Evolutionary conservation across 2,329 filamentous ascomycete genomes (phyloP), one percentile per base, ranked within the genome.

Genomic region (Exophiala oligosperma): DNA sequence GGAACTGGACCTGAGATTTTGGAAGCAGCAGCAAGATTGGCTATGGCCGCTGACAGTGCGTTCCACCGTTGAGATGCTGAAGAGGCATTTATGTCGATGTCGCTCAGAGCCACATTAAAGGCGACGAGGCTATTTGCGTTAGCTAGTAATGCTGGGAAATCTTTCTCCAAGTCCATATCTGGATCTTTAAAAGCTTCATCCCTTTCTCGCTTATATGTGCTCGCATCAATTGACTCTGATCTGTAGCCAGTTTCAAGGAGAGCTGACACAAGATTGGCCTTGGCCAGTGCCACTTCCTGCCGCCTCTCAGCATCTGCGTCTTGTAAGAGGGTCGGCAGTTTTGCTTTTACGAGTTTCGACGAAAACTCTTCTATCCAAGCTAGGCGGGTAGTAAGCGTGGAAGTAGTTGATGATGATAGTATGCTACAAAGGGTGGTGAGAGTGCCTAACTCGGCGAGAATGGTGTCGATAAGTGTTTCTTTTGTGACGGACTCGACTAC

Each of bases 401-500:
- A 80, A n/a, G 43, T 26, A 24, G 56, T 37, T 12, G 57, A 51
- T 29, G 60, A 58, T 57, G 64, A 79, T 65, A 77, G 70, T 38
- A 83, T 70, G 61, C 77, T 77, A 68, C 79, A 83, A 53, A 80
- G 75, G 41, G 73, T 80, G 57, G 74, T 83, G 68, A 78, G 79
- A 49, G 73, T 81, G 64, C 75, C 84, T 51, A 90, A 71, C 62
- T 87, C 84, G 3, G 87, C 85, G 32, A 88, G 77, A 12, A 85
- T 79, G 0, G 87, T 90, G 60, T 91, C 88, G 1, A 90, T 75
- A 5, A 91, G 79, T 1, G 84, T 84, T 49, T 80, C 78, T 26
- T 83, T 80, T 1, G 86, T 88, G 26, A 89, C 76, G 0, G 87
- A 84, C 62, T 88, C 85, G 54, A 88, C 78, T n/a, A 91, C 79